phyloP scores from a whole-genome alignment of 116 monocot genomes.

The Zostera marina region DNA sequence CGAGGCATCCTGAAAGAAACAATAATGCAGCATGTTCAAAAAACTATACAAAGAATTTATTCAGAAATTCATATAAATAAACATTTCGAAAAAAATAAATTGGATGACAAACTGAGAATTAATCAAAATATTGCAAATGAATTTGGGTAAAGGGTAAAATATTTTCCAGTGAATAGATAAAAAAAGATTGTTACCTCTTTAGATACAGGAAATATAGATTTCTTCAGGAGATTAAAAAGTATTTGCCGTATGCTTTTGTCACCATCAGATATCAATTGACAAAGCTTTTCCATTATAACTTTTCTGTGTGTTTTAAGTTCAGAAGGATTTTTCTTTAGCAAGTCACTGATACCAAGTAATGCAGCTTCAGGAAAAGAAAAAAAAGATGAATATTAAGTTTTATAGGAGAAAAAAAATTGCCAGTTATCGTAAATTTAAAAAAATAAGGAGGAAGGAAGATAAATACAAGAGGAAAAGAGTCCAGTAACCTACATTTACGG shows the following conservation, averaged over 20 bases:
- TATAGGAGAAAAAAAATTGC: background rate
- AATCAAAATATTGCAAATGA: background rate
- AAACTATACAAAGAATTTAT: background rate
- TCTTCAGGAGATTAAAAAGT: constrained; percentile 54
- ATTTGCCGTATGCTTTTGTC: constrained; percentile 65
- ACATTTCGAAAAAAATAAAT: background rate
- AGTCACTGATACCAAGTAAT: constrained; percentile 63
- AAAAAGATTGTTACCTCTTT: constrained; percentile 47
- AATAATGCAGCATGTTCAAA: background rate
- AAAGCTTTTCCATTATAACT: constrained; percentile 53
- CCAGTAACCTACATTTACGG: constrained; percentile 34
- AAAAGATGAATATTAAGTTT: too few relatives aligned
- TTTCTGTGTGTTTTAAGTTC: constrained; percentile 53
- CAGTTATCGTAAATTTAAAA: background rate
- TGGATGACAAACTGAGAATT: too few relatives aligned
- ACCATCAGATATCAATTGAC: constrained; percentile 64
- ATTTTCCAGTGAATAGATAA: background rate
- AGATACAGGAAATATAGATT: constrained; percentile 34
- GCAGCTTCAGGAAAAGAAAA: constrained; percentile 41
- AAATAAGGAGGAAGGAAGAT: too few relatives aligned
- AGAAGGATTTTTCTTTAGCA: constrained; percentile 33
- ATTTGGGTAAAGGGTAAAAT: background rate
- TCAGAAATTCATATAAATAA: background rate
- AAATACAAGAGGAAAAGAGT: too few relatives aligned
- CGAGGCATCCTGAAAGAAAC: constrained; percentile 35